These are phyloP conservation scores for Vitis labrusca DNA, from an alignment of 164 flowering plant genomes.

Conservation along the genomic window DNA sequence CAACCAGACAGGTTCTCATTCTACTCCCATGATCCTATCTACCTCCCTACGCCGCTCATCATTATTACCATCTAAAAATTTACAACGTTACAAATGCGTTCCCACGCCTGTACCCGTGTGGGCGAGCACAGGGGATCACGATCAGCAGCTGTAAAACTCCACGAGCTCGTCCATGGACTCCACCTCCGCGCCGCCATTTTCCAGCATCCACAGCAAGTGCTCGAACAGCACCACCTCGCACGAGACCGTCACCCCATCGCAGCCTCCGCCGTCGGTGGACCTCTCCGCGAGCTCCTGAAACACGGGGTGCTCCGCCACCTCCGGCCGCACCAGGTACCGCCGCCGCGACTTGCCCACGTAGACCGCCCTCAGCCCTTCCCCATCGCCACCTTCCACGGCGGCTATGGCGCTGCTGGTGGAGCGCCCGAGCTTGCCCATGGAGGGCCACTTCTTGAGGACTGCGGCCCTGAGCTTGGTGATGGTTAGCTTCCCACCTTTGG, in stretches of 20 bases:
- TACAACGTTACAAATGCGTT: no score
- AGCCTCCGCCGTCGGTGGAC: conserved; percentile 31
- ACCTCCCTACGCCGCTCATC: no score
- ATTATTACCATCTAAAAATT: no score
- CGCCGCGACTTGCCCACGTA: conserved; percentile 78
- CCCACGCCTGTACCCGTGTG: background rate
- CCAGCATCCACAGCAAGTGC: conserved; percentile 93
- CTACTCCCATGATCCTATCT: no score
- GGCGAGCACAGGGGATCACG: background rate
- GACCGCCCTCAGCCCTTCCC: conserved; percentile 13
- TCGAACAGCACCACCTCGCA: conserved; percentile 96
- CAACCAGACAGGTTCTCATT: background rate
- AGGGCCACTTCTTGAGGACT: conserved; percentile 21
- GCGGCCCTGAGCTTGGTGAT: conserved; percentile 43
- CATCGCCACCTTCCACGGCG: background rate
- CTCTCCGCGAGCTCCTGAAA: conserved; percentile 63
- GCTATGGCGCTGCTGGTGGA: background rate
- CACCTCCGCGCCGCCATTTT: conserved; percentile 61
- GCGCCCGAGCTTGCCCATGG: conserved; percentile 23
- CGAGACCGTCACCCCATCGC: conserved; percentile 32
- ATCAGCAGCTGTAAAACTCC: conserved; percentile 60
- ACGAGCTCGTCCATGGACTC: conserved; percentile 77
- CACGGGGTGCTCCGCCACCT: conserved; percentile 66
- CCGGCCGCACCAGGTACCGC: conserved; percentile 52
- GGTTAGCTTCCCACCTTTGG: conserved; percentile 18